These are phyloP conservation scores for Trichoderma sp. DNA, from an alignment of 2,329 filamentous ascomycete species.

Conservation along the genomic window DNA sequence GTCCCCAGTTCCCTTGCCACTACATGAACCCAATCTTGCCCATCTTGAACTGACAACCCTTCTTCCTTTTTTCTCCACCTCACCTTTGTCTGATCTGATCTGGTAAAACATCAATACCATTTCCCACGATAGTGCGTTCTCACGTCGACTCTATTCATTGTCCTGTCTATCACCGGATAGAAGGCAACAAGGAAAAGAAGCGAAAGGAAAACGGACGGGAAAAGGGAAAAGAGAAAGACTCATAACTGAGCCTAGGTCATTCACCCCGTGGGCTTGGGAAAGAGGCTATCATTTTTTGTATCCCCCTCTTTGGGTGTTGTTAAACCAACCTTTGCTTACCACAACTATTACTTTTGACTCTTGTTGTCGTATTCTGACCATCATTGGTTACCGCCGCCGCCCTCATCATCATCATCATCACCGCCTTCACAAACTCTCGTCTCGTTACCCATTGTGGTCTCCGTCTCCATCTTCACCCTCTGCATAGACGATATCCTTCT, in stretches of 20 bases:
- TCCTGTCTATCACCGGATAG: not conserved
- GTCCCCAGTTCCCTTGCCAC: not conserved
- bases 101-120: not conserved
- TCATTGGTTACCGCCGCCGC: not conserved
- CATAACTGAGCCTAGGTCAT: slow-evolving; percentile 9
- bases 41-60: not conserved
- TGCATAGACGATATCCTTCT: slow-evolving; percentile 19
- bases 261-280: slow-evolving; percentile 4
- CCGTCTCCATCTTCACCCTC: slow-evolving; percentile 20
- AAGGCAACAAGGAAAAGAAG: not conserved
- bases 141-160: not conserved
- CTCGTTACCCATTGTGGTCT: slow-evolving; percentile 13
- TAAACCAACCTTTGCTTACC: not conserved
- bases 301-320: slow-evolving; percentile 1
- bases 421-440: not conserved
- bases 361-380: not conserved
- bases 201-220: not conserved
- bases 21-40: not conserved
- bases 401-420: not conserved
- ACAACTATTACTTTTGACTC: not conserved
- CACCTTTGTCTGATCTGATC: not conserved
- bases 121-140: not conserved
- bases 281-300: slow-evolving; percentile 17
- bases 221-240: slow-evolving; percentile 9
- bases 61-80: not conserved